These are phyloP conservation scores for Prunus padus DNA, from an alignment of 306 rosid genomes.

Conservation along the genomic window DNA sequence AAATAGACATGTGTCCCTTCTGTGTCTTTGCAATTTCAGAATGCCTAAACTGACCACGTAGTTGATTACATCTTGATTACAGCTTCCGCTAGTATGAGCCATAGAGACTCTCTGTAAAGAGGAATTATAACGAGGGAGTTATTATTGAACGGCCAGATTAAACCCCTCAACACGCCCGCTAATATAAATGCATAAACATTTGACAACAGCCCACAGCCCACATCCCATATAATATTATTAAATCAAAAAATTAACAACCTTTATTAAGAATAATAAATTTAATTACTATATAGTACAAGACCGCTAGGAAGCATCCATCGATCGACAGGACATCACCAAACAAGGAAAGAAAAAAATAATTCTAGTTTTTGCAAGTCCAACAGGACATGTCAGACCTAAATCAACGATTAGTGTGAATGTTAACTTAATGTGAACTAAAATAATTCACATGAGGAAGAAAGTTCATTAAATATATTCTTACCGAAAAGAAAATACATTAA, in stretches of 20 bases:
- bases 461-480: not conserved
- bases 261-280: not conserved
- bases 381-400: not conserved
- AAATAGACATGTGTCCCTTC: too few relatives aligned
- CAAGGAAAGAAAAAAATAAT: not conserved
- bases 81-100: too few relatives aligned
- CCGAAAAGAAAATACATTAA: not conserved
- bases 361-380: not conserved
- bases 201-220: not conserved
- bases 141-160: too few relatives aligned
- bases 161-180: too few relatives aligned
- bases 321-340: not conserved
- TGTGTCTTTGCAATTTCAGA: too few relatives aligned
- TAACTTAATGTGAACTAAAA: not conserved
- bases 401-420: too few relatives aligned
- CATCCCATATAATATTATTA: not conserved
- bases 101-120: too few relatives aligned
- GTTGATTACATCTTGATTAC: too few relatives aligned
- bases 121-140: rapidly evolving
- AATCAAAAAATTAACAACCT: not conserved
- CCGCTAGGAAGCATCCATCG: not conserved
- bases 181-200: not conserved
- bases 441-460: not conserved
- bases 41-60: too few relatives aligned
- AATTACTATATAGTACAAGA: not conserved